Evolutionary conservation across 441 rosid genomes (phyloP), one percentile per base, ranked within the genome.

Genomic region (Pelargonium myrrhifolium): DNA sequence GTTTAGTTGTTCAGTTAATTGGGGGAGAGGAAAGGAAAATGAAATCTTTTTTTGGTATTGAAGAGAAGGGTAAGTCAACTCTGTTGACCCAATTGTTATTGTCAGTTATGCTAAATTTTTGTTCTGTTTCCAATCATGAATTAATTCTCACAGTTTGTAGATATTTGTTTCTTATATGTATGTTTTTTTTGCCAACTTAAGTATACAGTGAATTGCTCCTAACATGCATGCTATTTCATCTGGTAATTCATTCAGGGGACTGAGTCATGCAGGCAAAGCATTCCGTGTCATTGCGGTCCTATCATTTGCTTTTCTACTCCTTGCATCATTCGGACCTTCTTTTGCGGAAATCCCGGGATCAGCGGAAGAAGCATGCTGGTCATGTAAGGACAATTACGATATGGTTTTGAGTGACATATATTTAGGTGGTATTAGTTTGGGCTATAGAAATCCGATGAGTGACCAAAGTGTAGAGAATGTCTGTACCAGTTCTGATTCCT

Each of bases 211-310:
- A 20, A 26, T 28, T 22, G 22, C 64, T 70, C 26, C 73, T 62
- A 40, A 22, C 60, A 0, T 73, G 40, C 49, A 31, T 65, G 59
- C 21, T 42, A 22, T 72, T 68, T 60, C 53, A 60, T n/a, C 18
- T 75, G 71, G 66, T 62, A 69, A n/a, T 81, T 69, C 63, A 35
- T 76, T 68, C 96, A 87, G 96, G 90, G 83, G 81, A 73, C 72
- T 77, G 71, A 76, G 68, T 77, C 72, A 43, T 65, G 77, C 74
- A 51, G 81, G 76, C 56, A 82, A 73, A 77, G 78, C 77, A 64
- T 75, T 79, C 68, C 73, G 61, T 64, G 35, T 82, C 66, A 68
- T 85, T 74, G 77, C 80, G 79, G 81, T 90, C 69, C 83, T 89
- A 37, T 85, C 81, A 61, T 87, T 84, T 79, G 69, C 80, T 60